A percentile compares a stretch with the other conserved stretches of the same genome.
These are phyloP conservation scores for Erodium texanum DNA, from an alignment of 441 rosid genomes.

Conservation along the genomic window DNA sequence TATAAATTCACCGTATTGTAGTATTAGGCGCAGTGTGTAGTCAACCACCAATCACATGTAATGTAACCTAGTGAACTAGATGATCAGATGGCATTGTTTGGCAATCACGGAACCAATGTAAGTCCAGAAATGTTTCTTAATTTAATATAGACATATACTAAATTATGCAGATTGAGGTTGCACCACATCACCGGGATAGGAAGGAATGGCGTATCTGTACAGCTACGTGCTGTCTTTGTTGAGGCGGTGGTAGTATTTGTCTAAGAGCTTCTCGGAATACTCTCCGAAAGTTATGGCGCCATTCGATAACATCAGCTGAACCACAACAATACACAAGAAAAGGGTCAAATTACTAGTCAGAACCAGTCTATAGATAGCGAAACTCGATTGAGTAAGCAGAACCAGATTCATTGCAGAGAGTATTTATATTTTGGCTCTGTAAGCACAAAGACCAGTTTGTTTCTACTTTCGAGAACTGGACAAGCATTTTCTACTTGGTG, in stretches of 20 bases:
- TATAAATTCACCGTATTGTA: not conserved
- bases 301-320: constrained; percentile 47
- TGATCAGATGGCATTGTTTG: not conserved
- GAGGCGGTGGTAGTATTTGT: constrained; percentile 55
- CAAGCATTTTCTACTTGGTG: not conserved
- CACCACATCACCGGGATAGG: not conserved
- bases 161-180: not conserved
- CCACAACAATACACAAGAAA: constrained; percentile 15
- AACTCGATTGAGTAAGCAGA: too few species aligned
- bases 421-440: not conserved
- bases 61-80: not conserved
- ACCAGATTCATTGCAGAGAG: not conserved
- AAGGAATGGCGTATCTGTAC: not conserved
- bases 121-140: not conserved
- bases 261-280: constrained; percentile 64
- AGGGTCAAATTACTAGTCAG: not conserved
- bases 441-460: not conserved
- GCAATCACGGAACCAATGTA: not conserved
- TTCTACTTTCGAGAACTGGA: not conserved
- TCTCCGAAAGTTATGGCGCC: constrained; percentile 65
- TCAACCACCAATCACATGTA: constrained; percentile 3
- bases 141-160: not conserved
- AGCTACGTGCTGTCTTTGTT: not conserved
- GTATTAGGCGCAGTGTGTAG: not conserved
- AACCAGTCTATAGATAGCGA: not conserved